Base-by-base conservation (phyloP, 1,284 basidiomycete species). In the Waitea zeae region DNA sequence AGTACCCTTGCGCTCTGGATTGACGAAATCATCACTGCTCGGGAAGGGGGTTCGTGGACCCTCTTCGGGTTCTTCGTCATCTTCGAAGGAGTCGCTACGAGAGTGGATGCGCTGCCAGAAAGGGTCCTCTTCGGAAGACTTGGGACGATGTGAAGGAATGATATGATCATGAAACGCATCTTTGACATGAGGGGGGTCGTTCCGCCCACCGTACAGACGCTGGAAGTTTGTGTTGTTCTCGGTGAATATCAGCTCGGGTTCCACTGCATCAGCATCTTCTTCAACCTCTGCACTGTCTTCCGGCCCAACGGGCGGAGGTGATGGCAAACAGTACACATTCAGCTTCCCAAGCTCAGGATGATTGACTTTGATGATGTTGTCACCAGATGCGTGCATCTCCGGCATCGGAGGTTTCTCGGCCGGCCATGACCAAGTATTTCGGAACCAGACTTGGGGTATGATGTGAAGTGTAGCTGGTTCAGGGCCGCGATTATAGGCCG, bases 151-250 rank as follows among this genome's bases (percentile, higher is more conserved):
- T 12, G 62, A 63, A 3, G 77, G 76, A 42, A 97, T 77, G 52
- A 97, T 84, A 51, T 97, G 84, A 52, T 97, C 92, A 50, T 98
- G 90, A 67, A 98, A 97, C n/a, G 82, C 92, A 49, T 98, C 93
- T 60, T 98, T 98, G 48, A 86, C 84, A 51, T 79, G 92, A 2
- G 71, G 68, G 0, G 74, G 76, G 38, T 70, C 62, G 60, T 97
- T 96, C 45, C 73, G 60, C 17, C 86, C 90, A 22, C 78, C 78
- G 53, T 96, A 98, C 20, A 98, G 66, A 39, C 93, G 72, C 48
- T 72, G 69, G 53, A 81, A 93, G 64, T 98, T 98, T 42, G 92
- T 96, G 53, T 97, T 87, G 57, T 97, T 98, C 51, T 97, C 89
- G 7, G 87, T 90, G 54, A 96, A 96, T 12, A 96, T 54, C 26